Percentiles rank a stretch among this genome's conserved stretches.
Evolutionary conservation across 1,139 yeast species (phyloP).

Genomic region (Kodamaea ohmeri): DNA sequence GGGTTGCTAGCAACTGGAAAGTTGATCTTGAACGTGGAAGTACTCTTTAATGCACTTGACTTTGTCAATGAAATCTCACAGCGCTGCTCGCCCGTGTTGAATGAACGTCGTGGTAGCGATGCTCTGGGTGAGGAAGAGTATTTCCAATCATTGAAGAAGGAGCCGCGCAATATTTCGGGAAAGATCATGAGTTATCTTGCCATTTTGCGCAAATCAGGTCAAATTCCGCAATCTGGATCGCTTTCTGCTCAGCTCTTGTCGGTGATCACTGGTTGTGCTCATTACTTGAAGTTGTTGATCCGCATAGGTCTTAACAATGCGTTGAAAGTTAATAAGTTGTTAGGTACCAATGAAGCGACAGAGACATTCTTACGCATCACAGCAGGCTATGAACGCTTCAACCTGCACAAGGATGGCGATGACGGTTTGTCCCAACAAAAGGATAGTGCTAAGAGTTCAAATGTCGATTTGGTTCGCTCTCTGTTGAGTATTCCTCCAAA

Average conservation of each 20-base stretch:
- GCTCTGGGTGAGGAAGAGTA: conserved; percentile 7
- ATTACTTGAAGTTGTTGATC: conserved; percentile 80
- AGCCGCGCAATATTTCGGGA: conserved; percentile 85
- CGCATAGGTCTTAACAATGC: conserved; percentile 79
- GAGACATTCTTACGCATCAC: conserved; percentile 59
- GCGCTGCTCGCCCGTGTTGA: conserved; percentile 15
- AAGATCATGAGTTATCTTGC: conserved; percentile 76
- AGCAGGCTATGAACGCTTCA: conserved; percentile 42
- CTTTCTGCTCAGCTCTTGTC: conserved; percentile 59
- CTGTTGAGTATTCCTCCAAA: conserved; percentile 48
- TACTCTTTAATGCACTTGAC: conserved; percentile 77
- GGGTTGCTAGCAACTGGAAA: conserved; percentile 75
- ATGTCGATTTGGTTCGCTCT: conserved; percentile 43
- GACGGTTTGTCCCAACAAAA: conserved; percentile 8
- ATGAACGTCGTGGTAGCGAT: conserved; percentile 10
- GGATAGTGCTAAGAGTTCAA: conserved; percentile 12
- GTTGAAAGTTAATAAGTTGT: conserved; percentile 58
- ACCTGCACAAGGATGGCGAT: conserved; percentile 13
- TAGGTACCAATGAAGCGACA: conserved; percentile 59
- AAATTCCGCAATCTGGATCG: conserved; percentile 56
- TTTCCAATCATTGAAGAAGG: conserved; percentile 51
- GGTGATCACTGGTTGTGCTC: conserved; percentile 89
- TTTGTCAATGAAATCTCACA: conserved; percentile 38
- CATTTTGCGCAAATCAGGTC: conserved; percentile 57
- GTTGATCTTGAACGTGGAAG: conserved; percentile 70